Evolutionary conservation across 345 rosid genomes (phyloP), one percentile per base, ranked within the genome.

Genomic region (Brassica juncea): DNA sequence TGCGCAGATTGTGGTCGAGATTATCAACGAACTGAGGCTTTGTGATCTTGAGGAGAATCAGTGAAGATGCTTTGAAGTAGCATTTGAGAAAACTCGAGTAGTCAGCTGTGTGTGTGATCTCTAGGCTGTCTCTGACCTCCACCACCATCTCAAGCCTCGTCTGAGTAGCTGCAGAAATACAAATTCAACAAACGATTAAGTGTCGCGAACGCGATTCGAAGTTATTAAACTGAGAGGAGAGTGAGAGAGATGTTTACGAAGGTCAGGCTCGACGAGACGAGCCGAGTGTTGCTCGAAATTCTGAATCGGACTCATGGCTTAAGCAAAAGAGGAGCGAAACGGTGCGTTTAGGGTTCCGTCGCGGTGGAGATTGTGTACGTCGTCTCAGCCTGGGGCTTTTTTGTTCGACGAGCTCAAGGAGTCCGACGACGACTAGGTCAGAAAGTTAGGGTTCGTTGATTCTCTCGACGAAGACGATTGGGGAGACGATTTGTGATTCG

Each of bases 91-190:
- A 96, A 86, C 89, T 93, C 79, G 88, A 84, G 84, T 96, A 96
- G 82, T 92, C 99, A 3, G 99, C 87, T 0, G 99, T 90, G 82
- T 92, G 97, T 5, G 97, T 94, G 47, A 96, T 88, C 91, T 96
- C 99, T 10, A 96, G 85, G 79, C 98, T 93, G 72, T 96, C 97
- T 39, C 98, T 90, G 35, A 96, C 97, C 80, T 92, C 97, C 87
- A 88, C 86, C 16, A 87, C 97, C 91, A 92, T 89, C 80, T 85
- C 88, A 14, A 90, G 88, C 91, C 98, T 96, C 66, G 83, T 55
- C 76, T 87, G 90, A 59, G 89, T 88, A 59, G 88, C 98, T 96
- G 89, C 84, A 82, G 34, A 47, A 49, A 71, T 31, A 77, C 44
- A 31, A 69, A 9, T 27, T 63, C 10, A 31, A 77, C 54, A 61